Conservation (phyloP, 305 asterid genomes). For the Ilex paraguariensis region DNA sequence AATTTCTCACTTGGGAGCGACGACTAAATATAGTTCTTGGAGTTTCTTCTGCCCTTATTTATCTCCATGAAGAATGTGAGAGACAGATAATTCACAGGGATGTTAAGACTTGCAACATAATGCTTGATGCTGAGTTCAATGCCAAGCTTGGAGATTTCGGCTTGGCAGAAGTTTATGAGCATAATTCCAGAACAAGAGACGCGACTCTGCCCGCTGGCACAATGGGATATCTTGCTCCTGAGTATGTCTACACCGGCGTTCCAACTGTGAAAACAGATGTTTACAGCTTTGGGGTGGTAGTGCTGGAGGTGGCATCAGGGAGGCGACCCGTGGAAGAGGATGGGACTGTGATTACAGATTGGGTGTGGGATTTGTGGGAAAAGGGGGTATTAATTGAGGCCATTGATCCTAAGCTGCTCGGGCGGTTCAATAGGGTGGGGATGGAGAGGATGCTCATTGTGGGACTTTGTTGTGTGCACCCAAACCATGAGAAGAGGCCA, state of each 20-base stretch:
- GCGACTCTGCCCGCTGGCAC: constrained; percentile 75
- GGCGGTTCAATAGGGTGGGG: constrained; percentile 34
- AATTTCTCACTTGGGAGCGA: constrained; percentile 59
- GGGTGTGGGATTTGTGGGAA: constrained; percentile 77
- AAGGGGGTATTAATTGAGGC: constrained; percentile 46
- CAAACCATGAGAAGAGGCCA: constrained; percentile 60
- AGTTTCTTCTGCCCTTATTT: constrained; percentile 58
- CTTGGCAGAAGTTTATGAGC: constrained; percentile 63
- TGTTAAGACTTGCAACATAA: constrained; percentile 61
- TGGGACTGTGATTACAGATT: constrained; percentile 39
- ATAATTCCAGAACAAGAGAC: constrained; percentile 35
- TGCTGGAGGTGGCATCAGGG: constrained; percentile 65
- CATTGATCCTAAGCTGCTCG: constrained; percentile 48
- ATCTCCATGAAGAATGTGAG: constrained; percentile 77
- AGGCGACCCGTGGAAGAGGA: constrained; percentile 60
- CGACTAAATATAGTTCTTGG: constrained; percentile 55
- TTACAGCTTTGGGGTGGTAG: constrained; percentile 80
- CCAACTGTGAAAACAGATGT: constrained; percentile 68
- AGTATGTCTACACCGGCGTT: constrained; percentile 56
- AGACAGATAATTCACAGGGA: constrained; percentile 75
- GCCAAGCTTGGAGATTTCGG: constrained; percentile 84
- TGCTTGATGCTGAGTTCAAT: constrained; percentile 59
- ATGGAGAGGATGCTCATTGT: constrained; percentile 55
- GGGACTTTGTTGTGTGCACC: constrained; percentile 62
- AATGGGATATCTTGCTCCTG: constrained; percentile 84